A percentile compares a stretch with the other conserved stretches of the same genome.
Evolutionary conservation across 2,329 filamentous ascomycete species (phyloP).

Genomic region (Aspergillus versicolor): DNA sequence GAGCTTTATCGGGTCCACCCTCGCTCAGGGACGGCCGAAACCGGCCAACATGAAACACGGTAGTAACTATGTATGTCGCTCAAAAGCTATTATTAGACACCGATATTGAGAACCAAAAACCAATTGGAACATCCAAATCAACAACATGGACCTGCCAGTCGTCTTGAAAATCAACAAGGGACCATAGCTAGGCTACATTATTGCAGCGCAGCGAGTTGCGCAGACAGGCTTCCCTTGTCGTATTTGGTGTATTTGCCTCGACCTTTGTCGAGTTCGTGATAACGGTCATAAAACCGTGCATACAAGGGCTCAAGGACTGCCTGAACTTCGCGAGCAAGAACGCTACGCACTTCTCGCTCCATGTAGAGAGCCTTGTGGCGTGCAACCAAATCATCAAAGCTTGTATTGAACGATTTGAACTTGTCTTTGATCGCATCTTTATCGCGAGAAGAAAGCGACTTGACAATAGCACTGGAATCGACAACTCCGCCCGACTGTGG

Average conservation of each 20-base stretch:
- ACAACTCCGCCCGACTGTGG: constrained; percentile 65
- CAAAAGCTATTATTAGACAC: background rate
- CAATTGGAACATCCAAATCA: background rate
- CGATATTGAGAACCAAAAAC: background rate
- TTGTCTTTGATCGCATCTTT: constrained; percentile 96
- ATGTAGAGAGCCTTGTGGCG: constrained; percentile 82
- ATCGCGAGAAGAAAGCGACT: constrained; percentile 81
- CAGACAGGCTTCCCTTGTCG: constrained; percentile 78
- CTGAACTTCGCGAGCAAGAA: constrained; percentile 81
- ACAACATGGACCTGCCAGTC: constrained; percentile 1
- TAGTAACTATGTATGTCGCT: no score
- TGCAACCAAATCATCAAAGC: constrained; percentile 83
- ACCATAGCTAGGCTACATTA: constrained; percentile 8
- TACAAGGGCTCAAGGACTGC: constrained; percentile 93
- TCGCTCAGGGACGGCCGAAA: background rate
- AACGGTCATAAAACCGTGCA: constrained; percentile 92
- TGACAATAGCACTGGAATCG: constrained; percentile 81
- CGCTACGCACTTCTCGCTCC: constrained; percentile 83
- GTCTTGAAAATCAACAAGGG: background rate
- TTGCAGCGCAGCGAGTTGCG: constrained; percentile 52
- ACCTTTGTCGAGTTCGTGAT: constrained; percentile 96
- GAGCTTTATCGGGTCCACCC: constrained; percentile 6
- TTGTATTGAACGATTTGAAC: constrained; percentile 85
- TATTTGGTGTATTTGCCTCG: constrained; percentile 99
- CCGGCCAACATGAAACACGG: background rate